phyloP scores from a whole-genome alignment of 108 stramenopile species.

The Pseudonitzschia multistriata region DNA sequence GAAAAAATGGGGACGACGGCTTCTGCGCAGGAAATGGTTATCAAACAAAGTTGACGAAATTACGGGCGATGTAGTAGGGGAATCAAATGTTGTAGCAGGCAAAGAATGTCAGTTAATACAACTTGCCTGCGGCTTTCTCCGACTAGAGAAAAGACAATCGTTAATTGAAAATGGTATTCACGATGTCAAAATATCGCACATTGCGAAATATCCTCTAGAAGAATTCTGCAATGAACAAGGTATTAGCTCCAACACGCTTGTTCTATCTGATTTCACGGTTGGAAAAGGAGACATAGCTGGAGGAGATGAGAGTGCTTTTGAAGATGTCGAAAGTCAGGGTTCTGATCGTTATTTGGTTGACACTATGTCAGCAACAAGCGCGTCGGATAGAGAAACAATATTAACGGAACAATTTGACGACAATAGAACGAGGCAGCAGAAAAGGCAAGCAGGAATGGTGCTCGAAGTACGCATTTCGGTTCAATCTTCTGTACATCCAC shows the following conservation, averaged over 20 bases:
- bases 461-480: slow-evolving; percentile 60
- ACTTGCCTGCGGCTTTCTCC: slow-evolving; percentile 75
- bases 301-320: slow-evolving; percentile 8
- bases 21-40: slow-evolving; percentile 20
- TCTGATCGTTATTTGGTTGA: slow-evolving; percentile 22
- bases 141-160: slow-evolving; percentile 43
- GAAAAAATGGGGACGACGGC: slow-evolving; percentile 30
- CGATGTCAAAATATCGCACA: slow-evolving; percentile 59
- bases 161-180: slow-evolving; percentile 72
- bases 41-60: slow-evolving; percentile 34
- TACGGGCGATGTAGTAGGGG: slow-evolving; percentile 22
- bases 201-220: slow-evolving; percentile 20
- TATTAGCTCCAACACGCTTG: slow-evolving; percentile 16
- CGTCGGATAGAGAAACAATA: slow-evolving; percentile 13
- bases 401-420: slow-evolving; percentile 21
- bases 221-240: slow-evolving; percentile 18
- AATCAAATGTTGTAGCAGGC: slow-evolving; percentile 10
- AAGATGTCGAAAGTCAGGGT: slow-evolving; percentile 31
- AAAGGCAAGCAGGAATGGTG: slow-evolving; percentile 12
- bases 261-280: slow-evolving; percentile 25
- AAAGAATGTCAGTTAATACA: slow-evolving; percentile 44
- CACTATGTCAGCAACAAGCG: slow-evolving; percentile 32
- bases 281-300: slow-evolving; percentile 10
- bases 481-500: slow-evolving; percentile 80
- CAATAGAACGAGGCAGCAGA: slow-evolving; percentile 1